phyloP scores from a whole-genome alignment of 208 protist species.

The Leishmania major region DNA sequence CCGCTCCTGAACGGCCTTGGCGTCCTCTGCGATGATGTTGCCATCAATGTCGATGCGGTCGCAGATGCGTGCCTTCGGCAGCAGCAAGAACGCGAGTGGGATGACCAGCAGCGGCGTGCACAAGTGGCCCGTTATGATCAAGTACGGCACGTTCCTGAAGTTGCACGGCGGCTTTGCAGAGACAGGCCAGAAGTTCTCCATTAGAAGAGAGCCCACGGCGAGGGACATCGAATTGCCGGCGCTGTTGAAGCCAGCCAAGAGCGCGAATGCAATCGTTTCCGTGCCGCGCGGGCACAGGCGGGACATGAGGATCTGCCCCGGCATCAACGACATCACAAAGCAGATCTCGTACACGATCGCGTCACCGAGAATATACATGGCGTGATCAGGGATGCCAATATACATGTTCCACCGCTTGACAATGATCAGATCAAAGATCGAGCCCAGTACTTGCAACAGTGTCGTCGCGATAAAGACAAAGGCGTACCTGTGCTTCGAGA shows the following conservation, averaged over 20 bases:
- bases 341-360: conserved; percentile 52
- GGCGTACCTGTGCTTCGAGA: conserved; percentile 42
- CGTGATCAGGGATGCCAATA: conserved; percentile 48
- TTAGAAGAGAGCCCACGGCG: conserved; percentile 51
- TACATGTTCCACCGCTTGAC: conserved; percentile 50
- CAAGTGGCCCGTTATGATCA: conserved; percentile 72
- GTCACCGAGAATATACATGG: conserved; percentile 65
- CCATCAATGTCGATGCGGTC: conserved; percentile 48
- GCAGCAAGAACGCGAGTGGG: conserved; percentile 60
- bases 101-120: conserved; percentile 58
- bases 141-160: conserved; percentile 60
- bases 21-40: conserved; percentile 38
- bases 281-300: conserved; percentile 58
- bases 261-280: conserved; percentile 59
- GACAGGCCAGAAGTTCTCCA: conserved; percentile 53
- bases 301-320: conserved; percentile 53
- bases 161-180: conserved; percentile 46
- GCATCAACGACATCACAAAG: conserved; percentile 62
- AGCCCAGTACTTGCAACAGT: conserved; percentile 29
- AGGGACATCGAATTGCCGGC: conserved; percentile 47
- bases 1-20: conserved; percentile 3
- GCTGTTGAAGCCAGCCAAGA: conserved; percentile 57
- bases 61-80: conserved; percentile 59
- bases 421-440: conserved; percentile 59
- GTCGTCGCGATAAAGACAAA: conserved; percentile 45